Evolutionary conservation across 192 early-diverging fungal species (phyloP).

Genomic region (Rhizophagus prolifer): DNA sequence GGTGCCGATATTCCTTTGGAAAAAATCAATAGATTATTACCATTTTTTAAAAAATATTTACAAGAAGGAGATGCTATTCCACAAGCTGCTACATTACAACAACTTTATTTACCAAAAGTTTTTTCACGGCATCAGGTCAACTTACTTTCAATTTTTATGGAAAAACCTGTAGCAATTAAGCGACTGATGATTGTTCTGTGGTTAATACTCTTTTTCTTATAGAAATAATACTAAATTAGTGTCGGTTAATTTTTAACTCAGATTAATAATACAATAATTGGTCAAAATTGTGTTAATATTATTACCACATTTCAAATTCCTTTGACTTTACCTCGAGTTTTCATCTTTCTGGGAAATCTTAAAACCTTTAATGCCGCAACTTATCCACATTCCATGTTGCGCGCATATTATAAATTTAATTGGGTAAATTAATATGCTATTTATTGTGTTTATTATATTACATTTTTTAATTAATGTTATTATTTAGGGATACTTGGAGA

Average conservation of each 20-base stretch:
- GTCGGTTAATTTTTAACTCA: background rate
- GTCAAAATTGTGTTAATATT: background rate
- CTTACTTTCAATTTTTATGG: background rate
- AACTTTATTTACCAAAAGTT: constrained; percentile 1
- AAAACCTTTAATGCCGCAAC: background rate
- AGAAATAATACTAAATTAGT: constrained; percentile 4
- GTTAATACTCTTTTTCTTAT: constrained; percentile 10
- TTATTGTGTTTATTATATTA: background rate
- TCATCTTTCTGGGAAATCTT: background rate
- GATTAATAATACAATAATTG: background rate
- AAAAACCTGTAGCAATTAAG: background rate
- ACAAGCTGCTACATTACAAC: background rate
- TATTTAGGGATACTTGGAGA: background rate
- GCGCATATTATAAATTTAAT: background rate
- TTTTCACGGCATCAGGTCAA: background rate
- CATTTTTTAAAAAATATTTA: constrained; percentile 14
- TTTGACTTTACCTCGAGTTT: background rate
- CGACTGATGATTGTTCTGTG: background rate
- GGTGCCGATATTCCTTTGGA: background rate
- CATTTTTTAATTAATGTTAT: background rate
- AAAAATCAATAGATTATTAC: background rate
- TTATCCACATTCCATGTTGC: background rate
- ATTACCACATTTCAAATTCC: background rate
- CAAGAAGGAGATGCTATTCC: background rate
- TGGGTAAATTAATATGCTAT: background rate